Evolutionary conservation across 805 yeast species (phyloP).

Genomic region (Suhomyces tanzawaensis): DNA sequence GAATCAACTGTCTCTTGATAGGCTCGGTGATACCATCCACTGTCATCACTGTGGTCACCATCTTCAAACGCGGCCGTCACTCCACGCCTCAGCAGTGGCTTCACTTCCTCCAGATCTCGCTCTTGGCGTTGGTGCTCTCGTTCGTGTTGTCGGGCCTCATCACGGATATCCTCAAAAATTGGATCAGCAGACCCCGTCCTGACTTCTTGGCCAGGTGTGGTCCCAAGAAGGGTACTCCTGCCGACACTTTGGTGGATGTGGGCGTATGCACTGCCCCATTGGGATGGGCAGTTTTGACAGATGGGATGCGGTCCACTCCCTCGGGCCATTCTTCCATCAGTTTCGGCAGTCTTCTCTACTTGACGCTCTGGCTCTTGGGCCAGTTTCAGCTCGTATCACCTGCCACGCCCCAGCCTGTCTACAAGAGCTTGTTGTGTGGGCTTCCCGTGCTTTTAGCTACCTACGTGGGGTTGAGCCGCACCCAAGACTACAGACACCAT

Average conservation of each 20-base stretch:
- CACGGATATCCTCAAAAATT: constrained; percentile 37
- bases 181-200: constrained; percentile 32
- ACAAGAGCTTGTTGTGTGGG: constrained; percentile 15
- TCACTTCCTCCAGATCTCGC: constrained; percentile 27
- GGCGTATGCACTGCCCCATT: constrained; percentile 34
- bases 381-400: constrained; percentile 20
- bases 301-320: constrained; percentile 42
- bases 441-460: constrained; percentile 26
- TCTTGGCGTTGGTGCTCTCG: constrained; percentile 29
- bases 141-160: constrained; percentile 30
- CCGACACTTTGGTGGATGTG: constrained; percentile 24
- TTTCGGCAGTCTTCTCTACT: constrained; percentile 32
- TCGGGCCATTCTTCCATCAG: constrained; percentile 40
- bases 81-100: constrained; percentile 10
- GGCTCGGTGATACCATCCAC: constrained; percentile 25
- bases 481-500: constrained; percentile 39
- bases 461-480: constrained; percentile 31
- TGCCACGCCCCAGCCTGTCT: constrained; percentile 14
- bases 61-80: constrained; percentile 31
- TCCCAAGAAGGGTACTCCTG: constrained; percentile 25
- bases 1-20: constrained; percentile 25
- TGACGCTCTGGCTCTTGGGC: constrained; percentile 32
- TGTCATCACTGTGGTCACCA: constrained; percentile 16
- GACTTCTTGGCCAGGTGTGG: constrained; percentile 35
- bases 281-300: constrained; percentile 25